Base-by-base conservation (phyloP, 176 grass and related monocot species). In the Urochloa ruziziensis region DNA sequence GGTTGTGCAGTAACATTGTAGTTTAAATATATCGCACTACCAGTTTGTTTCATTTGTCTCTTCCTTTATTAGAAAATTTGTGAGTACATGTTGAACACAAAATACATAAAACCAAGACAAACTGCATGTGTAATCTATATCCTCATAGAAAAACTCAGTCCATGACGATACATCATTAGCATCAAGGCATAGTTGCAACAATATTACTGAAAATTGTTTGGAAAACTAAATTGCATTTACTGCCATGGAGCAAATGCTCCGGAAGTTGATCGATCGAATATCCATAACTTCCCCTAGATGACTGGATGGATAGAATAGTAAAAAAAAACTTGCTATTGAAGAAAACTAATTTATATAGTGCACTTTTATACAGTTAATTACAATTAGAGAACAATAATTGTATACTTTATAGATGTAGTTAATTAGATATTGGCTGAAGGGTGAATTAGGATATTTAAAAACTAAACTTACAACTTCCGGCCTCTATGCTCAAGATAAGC, bases 1-100 rank as follows among this genome's bases (percentile, higher is more conserved):
- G n/a, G 48, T 27, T 63, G 67, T 84, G 87, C 40, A 59, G 82
- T 61, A 23, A 51, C 49, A 33, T 60, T 72, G 64, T 69, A 89
- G 75, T 60, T 54, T 21, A 67, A 83, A 58, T 79, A 58, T 65
- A 36, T 66, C 46, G 14, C 43, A 43, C 17, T 43, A 35, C 44
- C 25, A 23, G 8, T 79, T 73, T 27, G 61, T 56, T 16, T n/a
- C 10, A 16, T 16, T 28, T 15, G 28, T 88, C 6, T 23, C 15
- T 36, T 74, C 21, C 16, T 53, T n/a, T n/a, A n/a, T 28, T 80
- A 11, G 4, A 21, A 80, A 25, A 36, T 53, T 24, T 66, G 18
- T 25, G 29, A 66, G 43, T 36, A 36, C 14, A n/a, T 25, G 51
- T 19, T 24, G 11, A 10, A 32, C 7, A 27, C 40, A 6, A 54